Conservation (phyloP, 352 stramenopile genomes). For the Elongisporangium prolatum region DNA sequence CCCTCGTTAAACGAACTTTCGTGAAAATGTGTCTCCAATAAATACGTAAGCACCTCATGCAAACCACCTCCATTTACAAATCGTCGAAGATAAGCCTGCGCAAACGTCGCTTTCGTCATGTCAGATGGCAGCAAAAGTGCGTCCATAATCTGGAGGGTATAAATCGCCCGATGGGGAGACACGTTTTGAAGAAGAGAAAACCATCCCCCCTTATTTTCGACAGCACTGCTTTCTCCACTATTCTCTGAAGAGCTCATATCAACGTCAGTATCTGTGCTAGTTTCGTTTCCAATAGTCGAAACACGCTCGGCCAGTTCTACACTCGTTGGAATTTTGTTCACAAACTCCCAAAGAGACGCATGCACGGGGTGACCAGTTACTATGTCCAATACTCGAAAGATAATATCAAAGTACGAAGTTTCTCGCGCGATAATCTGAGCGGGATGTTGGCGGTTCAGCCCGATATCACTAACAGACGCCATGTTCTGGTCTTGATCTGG, state of each 20-base stretch:
- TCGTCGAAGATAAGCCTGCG: constrained; percentile 52
- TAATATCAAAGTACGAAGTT: constrained; percentile 71
- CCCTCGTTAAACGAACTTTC: constrained; percentile 81
- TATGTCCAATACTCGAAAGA: constrained; percentile 80
- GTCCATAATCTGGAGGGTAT: constrained; percentile 87
- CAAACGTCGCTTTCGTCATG: constrained; percentile 45
- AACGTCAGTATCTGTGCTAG: constrained; percentile 28
- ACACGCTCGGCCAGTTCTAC: constrained; percentile 58
- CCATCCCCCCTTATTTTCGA: constrained; percentile 43
- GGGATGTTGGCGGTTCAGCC: constrained; percentile 32
- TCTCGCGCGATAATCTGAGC: constrained; percentile 63
- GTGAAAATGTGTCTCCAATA: constrained; percentile 66
- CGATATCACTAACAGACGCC: constrained; percentile 9
- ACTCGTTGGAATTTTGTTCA: constrained; percentile 82
- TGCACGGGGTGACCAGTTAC: constrained; percentile 56
- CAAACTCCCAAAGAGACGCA: constrained; percentile 69
- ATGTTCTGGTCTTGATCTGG: constrained; percentile 40
- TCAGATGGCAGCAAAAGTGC: constrained; percentile 74
- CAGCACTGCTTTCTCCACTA: constrained; percentile 2
- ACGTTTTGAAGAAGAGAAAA: constrained; percentile 58
- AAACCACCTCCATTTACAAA: constrained; percentile 79
- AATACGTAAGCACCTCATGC: constrained; percentile 80
- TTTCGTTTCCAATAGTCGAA: constrained; percentile 38
- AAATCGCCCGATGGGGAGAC: constrained; percentile 81
- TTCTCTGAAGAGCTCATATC: constrained; percentile 27